Evolutionary conservation across 352 stramenopile species (phyloP).

Genomic region (Phytophthora agathidicida): DNA sequence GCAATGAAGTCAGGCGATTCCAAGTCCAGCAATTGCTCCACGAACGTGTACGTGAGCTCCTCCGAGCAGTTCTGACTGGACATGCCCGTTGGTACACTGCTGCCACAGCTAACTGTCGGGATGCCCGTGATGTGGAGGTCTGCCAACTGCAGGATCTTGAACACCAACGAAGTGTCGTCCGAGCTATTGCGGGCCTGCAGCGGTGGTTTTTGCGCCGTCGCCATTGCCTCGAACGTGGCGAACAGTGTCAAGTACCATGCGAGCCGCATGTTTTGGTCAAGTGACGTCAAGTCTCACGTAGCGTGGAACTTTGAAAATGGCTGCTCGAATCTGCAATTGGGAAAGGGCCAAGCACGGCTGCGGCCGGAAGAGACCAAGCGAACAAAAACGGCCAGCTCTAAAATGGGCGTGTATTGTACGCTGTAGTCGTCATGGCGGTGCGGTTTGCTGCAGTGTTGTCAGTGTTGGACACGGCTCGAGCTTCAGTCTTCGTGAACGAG

Average conservation of each 20-base stretch:
- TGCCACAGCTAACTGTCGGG: conserved; percentile 34
- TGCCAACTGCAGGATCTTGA: conserved; percentile 65
- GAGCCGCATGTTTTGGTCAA: conserved; percentile 17
- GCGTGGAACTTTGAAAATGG: conserved; percentile 26
- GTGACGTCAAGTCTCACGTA: neutral
- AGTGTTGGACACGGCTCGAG: too few relatives aligned
- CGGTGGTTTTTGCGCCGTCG: conserved; percentile 17
- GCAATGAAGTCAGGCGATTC: conserved; percentile 63
- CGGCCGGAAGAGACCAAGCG: neutral
- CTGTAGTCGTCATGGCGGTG: neutral
- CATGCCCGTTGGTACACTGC: conserved; percentile 26
- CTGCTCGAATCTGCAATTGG: conserved; percentile 7
- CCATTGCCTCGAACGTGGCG: neutral
- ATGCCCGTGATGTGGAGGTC: conserved; percentile 64
- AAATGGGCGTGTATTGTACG: conserved; percentile 13
- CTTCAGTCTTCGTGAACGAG: too few relatives aligned
- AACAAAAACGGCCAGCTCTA: conserved; percentile 8
- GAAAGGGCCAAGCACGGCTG: neutral
- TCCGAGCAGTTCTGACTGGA: conserved; percentile 46
- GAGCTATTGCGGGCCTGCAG: conserved; percentile 29
- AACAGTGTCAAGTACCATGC: conserved; percentile 5
- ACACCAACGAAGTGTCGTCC: conserved; percentile 32
- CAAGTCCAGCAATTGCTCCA: conserved; percentile 53
- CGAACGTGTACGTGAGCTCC: conserved; percentile 46
- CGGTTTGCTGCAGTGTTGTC: neutral